Evolutionary conservation across 2,329 filamentous ascomycete species (phyloP).

Genomic region (Pseudogymnoascus sp.): DNA sequence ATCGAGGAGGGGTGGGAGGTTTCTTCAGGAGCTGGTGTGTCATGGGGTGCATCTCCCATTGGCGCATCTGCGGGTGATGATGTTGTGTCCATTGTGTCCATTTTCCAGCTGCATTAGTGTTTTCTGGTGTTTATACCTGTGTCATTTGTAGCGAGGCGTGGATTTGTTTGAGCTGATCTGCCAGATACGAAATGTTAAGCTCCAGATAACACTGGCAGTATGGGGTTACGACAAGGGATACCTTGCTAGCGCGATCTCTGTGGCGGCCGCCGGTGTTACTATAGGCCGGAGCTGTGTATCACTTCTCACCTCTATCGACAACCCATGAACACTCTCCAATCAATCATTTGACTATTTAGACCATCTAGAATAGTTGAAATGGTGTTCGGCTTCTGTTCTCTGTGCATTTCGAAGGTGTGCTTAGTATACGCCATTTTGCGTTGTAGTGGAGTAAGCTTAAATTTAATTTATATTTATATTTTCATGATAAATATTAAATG

Average conservation of each 20-base stretch:
- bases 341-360: not conserved
- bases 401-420: not conserved
- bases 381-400: not conserved
- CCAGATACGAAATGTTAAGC: not conserved
- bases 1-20: conserved; percentile 39
- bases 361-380: not conserved
- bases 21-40: conserved; percentile 28
- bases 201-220: not conserved
- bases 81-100: conserved; percentile 4
- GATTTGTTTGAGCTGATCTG: not conserved
- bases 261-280: not conserved
- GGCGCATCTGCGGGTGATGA: not conserved
- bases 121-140: not conserved
- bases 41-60: conserved; percentile 11
- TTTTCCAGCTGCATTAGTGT: not conserved
- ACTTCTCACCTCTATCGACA: not conserved
- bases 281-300: not conserved
- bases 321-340: not conserved
- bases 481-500: not conserved
- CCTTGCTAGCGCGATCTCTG: not conserved
- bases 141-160: not conserved
- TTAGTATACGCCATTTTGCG: not conserved
- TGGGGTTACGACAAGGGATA: not conserved
- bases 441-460: not conserved
- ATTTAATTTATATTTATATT: not conserved